Evolutionary conservation across 73 alveolate genomes (phyloP).

Genomic region (Blepharisma japonicum): DNA sequence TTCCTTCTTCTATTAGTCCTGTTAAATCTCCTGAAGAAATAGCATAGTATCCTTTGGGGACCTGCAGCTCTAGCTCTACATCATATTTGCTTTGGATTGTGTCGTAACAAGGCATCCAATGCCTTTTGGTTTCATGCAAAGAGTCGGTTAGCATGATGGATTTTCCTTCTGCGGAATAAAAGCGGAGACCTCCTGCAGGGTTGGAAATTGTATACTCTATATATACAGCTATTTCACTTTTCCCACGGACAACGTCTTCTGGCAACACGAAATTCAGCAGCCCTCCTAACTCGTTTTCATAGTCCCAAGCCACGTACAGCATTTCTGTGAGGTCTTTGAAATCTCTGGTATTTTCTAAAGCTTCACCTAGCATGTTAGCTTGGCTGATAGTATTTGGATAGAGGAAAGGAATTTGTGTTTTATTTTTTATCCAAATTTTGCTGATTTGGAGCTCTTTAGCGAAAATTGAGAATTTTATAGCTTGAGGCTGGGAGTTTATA

Average conservation of each 20-base stretch:
- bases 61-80: slow-evolving; percentile 2
- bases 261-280: background rate
- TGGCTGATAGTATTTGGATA: background rate
- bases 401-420: background rate
- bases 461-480: background rate
- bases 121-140: slow-evolving; percentile 1
- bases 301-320: background rate
- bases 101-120: slow-evolving; percentile 22
- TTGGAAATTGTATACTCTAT: background rate
- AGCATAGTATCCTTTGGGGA: background rate
- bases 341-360: slow-evolving; percentile 6
- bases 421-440: background rate
- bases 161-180: background rate
- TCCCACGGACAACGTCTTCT: background rate
- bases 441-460: background rate
- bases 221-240: background rate
- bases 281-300: background rate
- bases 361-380: background rate
- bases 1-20: background rate
- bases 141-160: slow-evolving; percentile 5
- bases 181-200: background rate
- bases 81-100: background rate
- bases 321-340: slow-evolving; percentile 13
- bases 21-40: slow-evolving; percentile 15
- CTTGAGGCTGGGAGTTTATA: background rate